phyloP scores from a whole-genome alignment of 345 rosid species.

The Syzygium aromaticum region DNA sequence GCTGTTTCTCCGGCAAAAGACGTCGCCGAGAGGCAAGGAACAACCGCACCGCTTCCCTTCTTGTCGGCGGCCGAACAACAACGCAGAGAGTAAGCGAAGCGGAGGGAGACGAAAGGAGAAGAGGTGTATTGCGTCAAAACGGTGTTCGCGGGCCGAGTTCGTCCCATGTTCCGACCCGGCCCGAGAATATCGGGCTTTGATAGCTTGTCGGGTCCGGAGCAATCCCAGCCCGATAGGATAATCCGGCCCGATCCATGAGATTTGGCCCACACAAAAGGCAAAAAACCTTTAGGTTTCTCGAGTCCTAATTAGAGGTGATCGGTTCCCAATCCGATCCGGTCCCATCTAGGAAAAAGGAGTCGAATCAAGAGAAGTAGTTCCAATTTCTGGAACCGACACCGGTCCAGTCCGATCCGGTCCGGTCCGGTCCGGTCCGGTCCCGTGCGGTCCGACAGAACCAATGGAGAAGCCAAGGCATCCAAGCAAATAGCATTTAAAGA shows the following conservation, averaged over 20 bases:
- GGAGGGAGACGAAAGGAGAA: background rate
- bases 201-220: background rate
- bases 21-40: background rate
- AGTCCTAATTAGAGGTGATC: no score
- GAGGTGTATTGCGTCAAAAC: background rate
- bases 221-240: background rate
- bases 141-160: background rate
- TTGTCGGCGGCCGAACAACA: background rate
- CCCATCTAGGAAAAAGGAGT: no score
- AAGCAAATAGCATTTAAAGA: no score
- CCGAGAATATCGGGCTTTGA: background rate
- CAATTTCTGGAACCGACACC: no score
- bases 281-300: background rate
- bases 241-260: background rate
- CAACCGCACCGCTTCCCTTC: background rate
- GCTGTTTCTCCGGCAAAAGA: background rate
- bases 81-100: background rate
- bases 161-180: background rate
- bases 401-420: no score
- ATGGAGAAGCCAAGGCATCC: no score
- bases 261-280: background rate
- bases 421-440: no score
- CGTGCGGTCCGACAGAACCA: no score
- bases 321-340: no score
- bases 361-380: no score